Base-by-base conservation (phyloP, 139 green algal genomes). In the Astrephomene gubernaculifera region DNA sequence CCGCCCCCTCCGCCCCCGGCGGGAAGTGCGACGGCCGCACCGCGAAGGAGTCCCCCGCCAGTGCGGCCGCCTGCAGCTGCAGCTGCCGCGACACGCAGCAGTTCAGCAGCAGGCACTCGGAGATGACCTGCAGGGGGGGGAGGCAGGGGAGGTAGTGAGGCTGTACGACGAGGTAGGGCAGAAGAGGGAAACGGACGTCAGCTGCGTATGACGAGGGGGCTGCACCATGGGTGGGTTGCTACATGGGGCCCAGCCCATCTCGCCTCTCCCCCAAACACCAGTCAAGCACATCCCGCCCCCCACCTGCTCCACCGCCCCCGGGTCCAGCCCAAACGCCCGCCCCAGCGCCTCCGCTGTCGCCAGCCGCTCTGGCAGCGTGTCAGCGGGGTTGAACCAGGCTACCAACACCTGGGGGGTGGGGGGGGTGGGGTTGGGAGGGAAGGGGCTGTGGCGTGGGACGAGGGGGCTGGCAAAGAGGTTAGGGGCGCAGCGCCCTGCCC, bases 251-350 rank as follows among this genome's bases (percentile, higher is more conserved):
- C n/a, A n/a, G n/a, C n/a, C n/a, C n/a, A n/a, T n/a, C n/a, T n/a
- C n/a, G n/a, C n/a, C n/a, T n/a, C n/a, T n/a, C n/a, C n/a, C n/a
- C n/a, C n/a, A n/a, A n/a, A n/a, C n/a, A n/a, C n/a, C n/a, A n/a
- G n/a, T n/a, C n/a, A n/a, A 19, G n/a, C 17, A n/a, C n/a, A n/a
- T n/a, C n/a, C n/a, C n/a, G 2, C 67, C 60, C 9, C 75, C 1
- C n/a, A 84, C 78, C 69, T 87, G 71, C 71, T 87, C 82, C 41
- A 82, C 35, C 31, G 53, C 35, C 41, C 76, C 68, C 39, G 75
- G 54, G 57, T 73, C 38, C 71, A 87, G 25, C 49, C 82, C 82
- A 31, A 87, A 87, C 22, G 71, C 75, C 33, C 57, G 43, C 10
- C 53, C 71, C 44, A 87, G 36, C 43, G 71, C 82, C 36, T 87